A percentile compares a stretch with the other conserved stretches of the same genome.
Evolutionary conservation across 1,284 basidiomycete genomes (phyloP).

Genomic region (Melanopsichium pennsylvanicum): DNA sequence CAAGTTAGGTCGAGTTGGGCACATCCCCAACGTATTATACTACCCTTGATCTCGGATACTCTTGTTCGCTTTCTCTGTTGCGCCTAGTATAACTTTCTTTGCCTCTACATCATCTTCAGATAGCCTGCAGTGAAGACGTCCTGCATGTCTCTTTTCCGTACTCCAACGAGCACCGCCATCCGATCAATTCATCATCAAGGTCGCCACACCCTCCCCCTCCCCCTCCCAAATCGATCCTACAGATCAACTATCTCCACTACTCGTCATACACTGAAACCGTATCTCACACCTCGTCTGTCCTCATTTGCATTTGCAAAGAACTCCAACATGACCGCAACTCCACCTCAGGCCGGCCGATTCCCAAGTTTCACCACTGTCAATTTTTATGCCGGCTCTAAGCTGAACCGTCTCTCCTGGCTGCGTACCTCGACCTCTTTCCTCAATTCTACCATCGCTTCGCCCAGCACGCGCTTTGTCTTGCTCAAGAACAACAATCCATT

Average conservation of each 20-base stretch:
- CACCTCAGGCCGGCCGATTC: conserved; percentile 11
- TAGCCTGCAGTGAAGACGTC: background rate
- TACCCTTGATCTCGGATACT: too few species aligned
- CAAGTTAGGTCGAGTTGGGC: too few species aligned
- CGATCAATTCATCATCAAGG: conserved; percentile 23
- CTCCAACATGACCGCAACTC: conserved; percentile 11
- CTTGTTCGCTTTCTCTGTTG: too few species aligned
- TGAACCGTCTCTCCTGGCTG: conserved; percentile 64
- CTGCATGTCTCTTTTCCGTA: conserved; percentile 12
- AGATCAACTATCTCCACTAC: too few species aligned
- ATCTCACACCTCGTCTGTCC: too few species aligned
- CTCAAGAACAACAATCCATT: conserved; percentile 64
- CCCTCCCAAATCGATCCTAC: too few species aligned
- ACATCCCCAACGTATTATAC: too few species aligned
- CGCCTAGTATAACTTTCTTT: too few species aligned
- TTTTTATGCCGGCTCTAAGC: conserved; percentile 56
- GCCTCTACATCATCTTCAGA: background rate
- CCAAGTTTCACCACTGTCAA: conserved; percentile 53
- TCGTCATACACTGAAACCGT: too few species aligned
- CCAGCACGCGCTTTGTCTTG: conserved; percentile 61
- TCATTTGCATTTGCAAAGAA: too few species aligned
- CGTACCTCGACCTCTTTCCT: conserved; percentile 63
- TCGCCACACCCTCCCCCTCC: background rate
- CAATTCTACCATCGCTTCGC: conserved; percentile 58
- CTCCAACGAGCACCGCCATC: background rate